These are phyloP conservation scores for Agrocybe praecox DNA, from an alignment of 768 basidiomycete species.

Conservation along the genomic window DNA sequence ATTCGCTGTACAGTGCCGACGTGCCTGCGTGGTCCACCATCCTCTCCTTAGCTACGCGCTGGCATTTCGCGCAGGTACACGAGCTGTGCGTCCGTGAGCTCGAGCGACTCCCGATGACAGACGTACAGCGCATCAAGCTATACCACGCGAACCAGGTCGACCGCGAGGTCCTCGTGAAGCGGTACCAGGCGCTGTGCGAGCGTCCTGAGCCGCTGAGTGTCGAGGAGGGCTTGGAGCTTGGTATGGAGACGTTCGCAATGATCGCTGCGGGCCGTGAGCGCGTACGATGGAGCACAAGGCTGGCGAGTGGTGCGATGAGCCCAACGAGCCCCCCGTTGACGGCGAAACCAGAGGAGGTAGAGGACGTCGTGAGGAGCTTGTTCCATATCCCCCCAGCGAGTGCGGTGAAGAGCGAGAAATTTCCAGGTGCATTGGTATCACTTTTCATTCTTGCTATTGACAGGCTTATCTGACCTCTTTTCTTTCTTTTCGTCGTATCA, in stretches of 20 bases:
- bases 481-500: conserved; percentile 11
- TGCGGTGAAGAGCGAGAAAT: conserved; percentile 4
- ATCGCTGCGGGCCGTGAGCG: conserved; percentile 58
- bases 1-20: conserved; percentile 54
- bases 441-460: conserved; percentile 10
- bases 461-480: background rate
- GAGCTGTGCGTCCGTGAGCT: conserved; percentile 57
- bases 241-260: conserved; percentile 53
- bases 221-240: conserved; percentile 58
- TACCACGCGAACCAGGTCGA: conserved; percentile 60
- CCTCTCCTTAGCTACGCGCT: conserved; percentile 52
- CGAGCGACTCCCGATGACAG: conserved; percentile 40
- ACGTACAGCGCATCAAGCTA: conserved; percentile 55
- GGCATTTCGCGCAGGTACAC: conserved; percentile 58
- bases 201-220: conserved; percentile 52
- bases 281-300: conserved; percentile 32
- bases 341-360: conserved; percentile 27
- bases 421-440: conserved; percentile 38
- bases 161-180: conserved; percentile 45
- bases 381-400: conserved; percentile 15
- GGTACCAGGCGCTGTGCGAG: conserved; percentile 54
- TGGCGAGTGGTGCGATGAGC: conserved; percentile 32
- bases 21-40: conserved; percentile 58
- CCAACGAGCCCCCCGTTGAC: conserved; percentile 34
- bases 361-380: conserved; percentile 33